Conservation (phyloP, 805 yeast genomes). For the Henningerozyma blattae region DNA sequence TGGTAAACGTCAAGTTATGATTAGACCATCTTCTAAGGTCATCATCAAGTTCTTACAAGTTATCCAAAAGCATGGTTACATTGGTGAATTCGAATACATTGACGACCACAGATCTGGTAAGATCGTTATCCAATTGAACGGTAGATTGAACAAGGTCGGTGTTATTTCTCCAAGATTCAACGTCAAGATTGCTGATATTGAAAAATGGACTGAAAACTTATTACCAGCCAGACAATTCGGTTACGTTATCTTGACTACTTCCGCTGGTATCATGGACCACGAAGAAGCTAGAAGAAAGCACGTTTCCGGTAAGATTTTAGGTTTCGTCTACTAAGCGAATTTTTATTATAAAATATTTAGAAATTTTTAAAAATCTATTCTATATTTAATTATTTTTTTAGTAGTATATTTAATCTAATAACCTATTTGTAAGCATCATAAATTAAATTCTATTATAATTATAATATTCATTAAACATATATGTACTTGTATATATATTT, state of each 20-base stretch:
- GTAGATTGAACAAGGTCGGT: constrained; percentile 98
- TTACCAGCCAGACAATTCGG: constrained; percentile 99
- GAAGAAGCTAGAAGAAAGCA: constrained; percentile 99
- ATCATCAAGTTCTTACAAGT: constrained; percentile 93
- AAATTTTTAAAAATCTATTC: no score
- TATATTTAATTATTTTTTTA: no score
- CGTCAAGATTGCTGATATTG: constrained; percentile 89
- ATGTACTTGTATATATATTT: no score
- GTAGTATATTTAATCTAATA: no score
- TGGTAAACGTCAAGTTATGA: constrained; percentile 97
- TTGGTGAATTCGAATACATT: constrained; percentile 95
- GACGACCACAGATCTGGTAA: constrained; percentile 99
- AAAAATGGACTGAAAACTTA: constrained; percentile 97
- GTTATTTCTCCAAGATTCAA: constrained; percentile 98
- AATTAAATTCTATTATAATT: no score
- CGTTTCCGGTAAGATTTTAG: constrained; percentile 97
- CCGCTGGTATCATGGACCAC: constrained; percentile 99
- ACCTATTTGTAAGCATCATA: no score
- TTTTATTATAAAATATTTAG: no score
- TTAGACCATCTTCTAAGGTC: constrained; percentile 97
- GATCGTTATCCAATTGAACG: constrained; percentile 92
- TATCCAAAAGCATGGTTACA: constrained; percentile 98
- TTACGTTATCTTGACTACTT: constrained; percentile 93
- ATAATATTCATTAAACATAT: no score
- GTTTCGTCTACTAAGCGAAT: constrained; percentile 75